Evolutionary conservation across 2,329 filamentous ascomycete species (phyloP).

Genomic region (Dichotomopilus funicola): DNA sequence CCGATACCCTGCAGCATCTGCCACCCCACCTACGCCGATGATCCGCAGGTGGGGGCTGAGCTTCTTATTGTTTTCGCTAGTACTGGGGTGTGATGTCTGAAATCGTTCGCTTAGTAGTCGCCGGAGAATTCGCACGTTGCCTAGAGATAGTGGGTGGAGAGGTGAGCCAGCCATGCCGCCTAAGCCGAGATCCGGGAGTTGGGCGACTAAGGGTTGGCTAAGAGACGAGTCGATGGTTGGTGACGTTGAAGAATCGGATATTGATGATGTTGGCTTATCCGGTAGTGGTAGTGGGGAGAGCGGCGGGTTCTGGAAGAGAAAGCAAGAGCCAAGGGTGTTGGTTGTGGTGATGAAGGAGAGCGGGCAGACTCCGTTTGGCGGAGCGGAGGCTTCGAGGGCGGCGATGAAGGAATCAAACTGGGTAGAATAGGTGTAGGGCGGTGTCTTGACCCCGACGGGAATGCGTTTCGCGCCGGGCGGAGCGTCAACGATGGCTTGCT

Average conservation of each 20-base stretch:
- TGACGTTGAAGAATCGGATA: not conserved
- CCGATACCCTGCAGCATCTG: constrained; percentile 53
- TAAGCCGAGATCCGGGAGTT: constrained; percentile 49
- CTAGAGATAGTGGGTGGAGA: constrained; percentile 66
- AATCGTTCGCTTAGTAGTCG: constrained; percentile 43
- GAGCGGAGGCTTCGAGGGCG: constrained; percentile 38
- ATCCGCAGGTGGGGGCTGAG: constrained; percentile 50
- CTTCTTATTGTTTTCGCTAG: constrained; percentile 25
- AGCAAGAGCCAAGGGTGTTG: constrained; percentile 63
- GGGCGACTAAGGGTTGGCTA: constrained; percentile 17
- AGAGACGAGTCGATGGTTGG: not conserved
- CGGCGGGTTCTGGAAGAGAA: constrained; percentile 38
- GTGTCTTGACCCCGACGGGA: constrained; percentile 61
- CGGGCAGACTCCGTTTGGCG: constrained; percentile 31
- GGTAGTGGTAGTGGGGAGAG: constrained; percentile 23
- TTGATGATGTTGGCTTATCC: not conserved
- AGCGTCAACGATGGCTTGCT: constrained; percentile 24
- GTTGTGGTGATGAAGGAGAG: constrained; percentile 66
- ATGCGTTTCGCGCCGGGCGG: constrained; percentile 20
- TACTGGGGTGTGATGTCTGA: too few relatives aligned
- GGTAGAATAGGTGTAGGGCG: constrained; percentile 65
- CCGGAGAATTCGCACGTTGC: constrained; percentile 66
- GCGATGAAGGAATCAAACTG: constrained; percentile 55
- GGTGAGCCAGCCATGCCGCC: constrained; percentile 68
- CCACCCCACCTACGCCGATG: constrained; percentile 68